phyloP scores from a whole-genome alignment of 768 basidiomycete species.

The Psilocybe cubensis region DNA sequence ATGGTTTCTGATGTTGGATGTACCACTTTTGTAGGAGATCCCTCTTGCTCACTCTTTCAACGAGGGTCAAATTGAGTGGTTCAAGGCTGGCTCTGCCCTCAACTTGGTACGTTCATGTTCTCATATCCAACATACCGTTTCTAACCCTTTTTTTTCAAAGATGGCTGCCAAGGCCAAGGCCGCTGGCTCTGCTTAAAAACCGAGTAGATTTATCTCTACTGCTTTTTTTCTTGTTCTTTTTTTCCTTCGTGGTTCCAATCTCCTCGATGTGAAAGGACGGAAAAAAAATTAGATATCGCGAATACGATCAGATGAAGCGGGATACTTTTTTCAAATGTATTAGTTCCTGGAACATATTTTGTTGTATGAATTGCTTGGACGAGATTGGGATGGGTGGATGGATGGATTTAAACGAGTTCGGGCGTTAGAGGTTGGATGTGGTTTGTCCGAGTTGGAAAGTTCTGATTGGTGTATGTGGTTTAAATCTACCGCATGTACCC shows the following conservation, averaged over 20 bases:
- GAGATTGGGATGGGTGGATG: background rate
- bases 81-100: conserved; percentile 95
- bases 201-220: background rate
- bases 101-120: conserved; percentile 64
- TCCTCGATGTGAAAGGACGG: too few species aligned
- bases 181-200: conserved; percentile 18
- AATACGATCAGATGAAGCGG: background rate
- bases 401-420: background rate
- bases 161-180: conserved; percentile 71
- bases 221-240: background rate
- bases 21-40: conserved; percentile 53
- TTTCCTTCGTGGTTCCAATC: too few species aligned
- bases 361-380: conserved; percentile 1
- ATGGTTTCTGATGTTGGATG: conserved; percentile 14
- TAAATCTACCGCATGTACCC: too few species aligned
- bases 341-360: background rate
- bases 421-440: too few species aligned
- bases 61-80: conserved; percentile 97
- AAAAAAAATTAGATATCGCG: background rate
- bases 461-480: too few species aligned
- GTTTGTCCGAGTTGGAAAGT: too few species aligned
- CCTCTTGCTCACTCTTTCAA: conserved; percentile 93
- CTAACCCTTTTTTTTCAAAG: conserved; percentile 31
- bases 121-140: background rate
- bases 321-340: background rate